Evolutionary conservation across 163 green algal genomes (phyloP).

Genomic region (Prototheca stagnorum): DNA sequence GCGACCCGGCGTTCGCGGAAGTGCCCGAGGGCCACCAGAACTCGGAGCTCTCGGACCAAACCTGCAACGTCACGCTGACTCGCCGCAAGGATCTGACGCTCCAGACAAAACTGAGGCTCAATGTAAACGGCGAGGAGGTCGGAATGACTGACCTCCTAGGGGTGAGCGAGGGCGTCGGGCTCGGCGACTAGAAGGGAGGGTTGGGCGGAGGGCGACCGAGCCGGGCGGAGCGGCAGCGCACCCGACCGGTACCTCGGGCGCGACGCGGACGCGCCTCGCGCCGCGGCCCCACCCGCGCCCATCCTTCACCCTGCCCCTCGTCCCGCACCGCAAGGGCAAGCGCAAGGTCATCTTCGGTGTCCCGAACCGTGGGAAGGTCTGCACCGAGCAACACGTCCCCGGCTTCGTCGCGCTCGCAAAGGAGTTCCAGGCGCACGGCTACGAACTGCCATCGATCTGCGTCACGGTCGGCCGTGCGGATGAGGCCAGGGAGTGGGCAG

Average conservation of each 20-base stretch:
- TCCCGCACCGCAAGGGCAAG: conserved; percentile 26
- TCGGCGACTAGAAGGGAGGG: not conserved
- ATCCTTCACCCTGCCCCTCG: not conserved
- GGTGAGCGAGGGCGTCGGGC: not conserved
- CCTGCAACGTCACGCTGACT: not conserved
- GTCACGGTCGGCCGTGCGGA: conserved; percentile 15
- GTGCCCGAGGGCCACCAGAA: conserved; percentile 1
- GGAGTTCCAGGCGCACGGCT: conserved; percentile 15
- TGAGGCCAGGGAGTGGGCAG: conserved; percentile 16
- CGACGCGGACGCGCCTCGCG: not conserved
- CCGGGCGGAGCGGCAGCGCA: not conserved
- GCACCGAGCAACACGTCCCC: conserved; percentile 54
- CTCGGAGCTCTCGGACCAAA: not conserved
- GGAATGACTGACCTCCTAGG: not conserved
- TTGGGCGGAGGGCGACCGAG: not conserved
- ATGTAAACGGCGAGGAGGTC: not conserved
- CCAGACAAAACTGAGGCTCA: not conserved
- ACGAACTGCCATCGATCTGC: conserved; percentile 19
- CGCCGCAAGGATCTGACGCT: not conserved
- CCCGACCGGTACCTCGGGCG: not conserved
- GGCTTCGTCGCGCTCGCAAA: conserved; percentile 40
- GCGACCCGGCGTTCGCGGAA: not conserved
- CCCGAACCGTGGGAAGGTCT: conserved; percentile 59
- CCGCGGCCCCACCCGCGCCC: not conserved
- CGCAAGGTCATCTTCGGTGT: conserved; percentile 59